Evolutionary conservation across 2,329 filamentous ascomycete genomes (phyloP).

Genomic region (Microsporum canis): DNA sequence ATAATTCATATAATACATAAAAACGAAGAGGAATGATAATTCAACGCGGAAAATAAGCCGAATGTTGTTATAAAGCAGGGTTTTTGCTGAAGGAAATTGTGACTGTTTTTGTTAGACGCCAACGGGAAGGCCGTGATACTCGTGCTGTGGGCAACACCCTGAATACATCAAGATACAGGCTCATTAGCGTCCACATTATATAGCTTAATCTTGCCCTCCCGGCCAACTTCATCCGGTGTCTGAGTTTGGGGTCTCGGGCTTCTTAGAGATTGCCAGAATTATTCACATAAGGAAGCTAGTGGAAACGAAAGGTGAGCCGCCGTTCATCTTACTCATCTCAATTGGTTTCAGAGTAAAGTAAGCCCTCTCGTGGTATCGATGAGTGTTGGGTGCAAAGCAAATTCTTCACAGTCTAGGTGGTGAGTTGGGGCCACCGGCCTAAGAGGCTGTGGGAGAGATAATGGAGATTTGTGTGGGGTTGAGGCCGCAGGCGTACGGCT

Average conservation of each 20-base stretch:
- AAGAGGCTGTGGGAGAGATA: background rate
- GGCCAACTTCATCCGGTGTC: background rate
- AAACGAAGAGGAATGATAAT: too few relatives aligned
- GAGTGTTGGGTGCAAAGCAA: background rate
- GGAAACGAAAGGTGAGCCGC: background rate
- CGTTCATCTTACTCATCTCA: background rate
- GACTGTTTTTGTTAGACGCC: too few relatives aligned
- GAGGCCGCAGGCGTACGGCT: background rate
- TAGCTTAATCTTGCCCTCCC: background rate
- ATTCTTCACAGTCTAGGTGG: background rate
- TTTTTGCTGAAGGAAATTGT: too few relatives aligned
- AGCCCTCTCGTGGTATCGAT: background rate
- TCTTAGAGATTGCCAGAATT: background rate
- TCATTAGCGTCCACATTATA: background rate
- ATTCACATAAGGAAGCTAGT: background rate
- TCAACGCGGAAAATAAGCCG: too few relatives aligned
- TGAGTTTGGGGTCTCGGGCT: background rate
- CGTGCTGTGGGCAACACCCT: too few relatives aligned
- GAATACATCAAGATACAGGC: too few relatives aligned
- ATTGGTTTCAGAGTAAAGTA: background rate
- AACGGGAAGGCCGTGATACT: too few relatives aligned
- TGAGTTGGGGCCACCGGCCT: background rate
- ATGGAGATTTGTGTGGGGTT: background rate
- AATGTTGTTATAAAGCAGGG: too few relatives aligned
- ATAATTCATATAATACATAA: too few relatives aligned